A percentile compares a stretch with the other conserved stretches of the same genome.
Evolutionary conservation across 208 protist genomes (phyloP).

Genomic region (Trypanosomatidae sp.): DNA sequence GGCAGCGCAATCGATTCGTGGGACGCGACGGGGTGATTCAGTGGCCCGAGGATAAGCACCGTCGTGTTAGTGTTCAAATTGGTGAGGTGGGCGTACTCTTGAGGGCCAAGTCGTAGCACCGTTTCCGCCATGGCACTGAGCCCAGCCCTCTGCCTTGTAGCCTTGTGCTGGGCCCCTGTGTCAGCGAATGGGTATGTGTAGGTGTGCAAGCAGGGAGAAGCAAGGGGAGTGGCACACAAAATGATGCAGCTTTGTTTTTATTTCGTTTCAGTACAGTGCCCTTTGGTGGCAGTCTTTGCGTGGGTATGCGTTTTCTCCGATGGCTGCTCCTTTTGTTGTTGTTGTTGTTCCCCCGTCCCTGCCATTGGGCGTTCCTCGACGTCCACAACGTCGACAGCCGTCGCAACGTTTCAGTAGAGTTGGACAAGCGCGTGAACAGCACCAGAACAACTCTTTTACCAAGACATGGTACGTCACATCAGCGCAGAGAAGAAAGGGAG

Average conservation of each 20-base stretch:
- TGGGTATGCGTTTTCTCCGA: not conserved
- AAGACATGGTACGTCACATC: not conserved
- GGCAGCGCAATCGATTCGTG: conserved; percentile 46
- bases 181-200: not conserved
- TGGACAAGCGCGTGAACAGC: not conserved
- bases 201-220: not conserved
- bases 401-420: not conserved
- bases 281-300: too few species aligned
- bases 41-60: conserved; percentile 58
- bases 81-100: conserved; percentile 76
- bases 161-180: not conserved
- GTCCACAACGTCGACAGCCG: not conserved
- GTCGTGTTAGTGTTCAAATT: conserved; percentile 70
- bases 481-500: not conserved
- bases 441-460: not conserved
- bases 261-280: not conserved
- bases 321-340: not conserved
- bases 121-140: not conserved
- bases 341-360: not conserved
- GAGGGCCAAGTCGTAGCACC: conserved; percentile 52
- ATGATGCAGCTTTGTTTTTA: not conserved
- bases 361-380: not conserved
- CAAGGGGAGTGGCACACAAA: not conserved
- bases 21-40: conserved; percentile 38
- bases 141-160: not conserved